Percentiles rank a stretch among this genome's conserved stretches.
Conservation (phyloP, 768 basidiomycete genomes). For the Kondoa malvinella region DNA sequence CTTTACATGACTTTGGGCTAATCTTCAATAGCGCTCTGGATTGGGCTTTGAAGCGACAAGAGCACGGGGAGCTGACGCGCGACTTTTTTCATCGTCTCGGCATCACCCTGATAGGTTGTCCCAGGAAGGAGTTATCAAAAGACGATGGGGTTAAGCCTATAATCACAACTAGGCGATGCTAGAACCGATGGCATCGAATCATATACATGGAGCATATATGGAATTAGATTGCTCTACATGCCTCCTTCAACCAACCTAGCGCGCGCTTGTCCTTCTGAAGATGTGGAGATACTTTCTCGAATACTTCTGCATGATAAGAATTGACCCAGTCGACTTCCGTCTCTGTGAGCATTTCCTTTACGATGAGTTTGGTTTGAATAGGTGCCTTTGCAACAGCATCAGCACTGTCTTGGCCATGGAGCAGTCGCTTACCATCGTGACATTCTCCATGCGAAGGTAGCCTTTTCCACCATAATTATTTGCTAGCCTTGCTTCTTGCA, state of each 20-base stretch:
- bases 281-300: constrained; percentile 54
- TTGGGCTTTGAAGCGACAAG: too few relatives aligned
- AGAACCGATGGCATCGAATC: too few relatives aligned
- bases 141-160: too few relatives aligned
- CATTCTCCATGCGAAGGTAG: constrained; percentile 64
- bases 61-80: too few relatives aligned
- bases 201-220: too few relatives aligned
- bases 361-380: constrained; percentile 68
- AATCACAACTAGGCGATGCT: too few relatives aligned
- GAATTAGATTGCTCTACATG: constrained; percentile 14
- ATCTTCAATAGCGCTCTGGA: too few relatives aligned
- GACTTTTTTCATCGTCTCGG: too few relatives aligned
- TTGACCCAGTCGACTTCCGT: constrained; percentile 72
- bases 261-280: constrained; percentile 40
- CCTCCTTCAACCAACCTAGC: constrained; percentile 26
- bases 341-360: constrained; percentile 43
- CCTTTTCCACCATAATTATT: constrained; percentile 68
- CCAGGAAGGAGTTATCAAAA: too few relatives aligned
- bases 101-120: too few relatives aligned
- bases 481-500: constrained; percentile 8
- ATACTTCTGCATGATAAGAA: constrained; percentile 58
- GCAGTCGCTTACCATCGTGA: constrained; percentile 52
- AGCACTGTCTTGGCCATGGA: neutral
- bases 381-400: constrained; percentile 42
- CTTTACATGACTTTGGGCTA: too few relatives aligned